Evolutionary conservation across 225 moss, liverwort and hornwort species (phyloP), one percentile per base, ranked within the genome.

Genomic region (Marchantia paleacea): DNA sequence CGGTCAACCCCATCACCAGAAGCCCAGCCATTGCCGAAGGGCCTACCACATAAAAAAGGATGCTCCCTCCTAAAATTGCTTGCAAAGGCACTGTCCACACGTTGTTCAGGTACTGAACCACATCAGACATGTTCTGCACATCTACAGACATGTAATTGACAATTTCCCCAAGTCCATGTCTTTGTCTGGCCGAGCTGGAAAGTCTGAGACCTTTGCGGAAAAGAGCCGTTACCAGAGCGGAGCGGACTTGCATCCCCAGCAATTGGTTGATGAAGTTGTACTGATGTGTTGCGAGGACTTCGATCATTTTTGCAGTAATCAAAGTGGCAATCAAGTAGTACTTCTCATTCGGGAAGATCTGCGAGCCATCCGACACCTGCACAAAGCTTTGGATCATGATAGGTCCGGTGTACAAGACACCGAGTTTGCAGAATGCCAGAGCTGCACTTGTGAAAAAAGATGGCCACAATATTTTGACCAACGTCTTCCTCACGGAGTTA

Each of bases 91-190:
- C 82, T 39, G 81, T 83, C 96, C 96, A 96, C 52, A 92, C 4
- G 66, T 90, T 89, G 20, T 96, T 90, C 7, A 96, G 55, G 72
- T 92, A 91, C 4, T 90, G 30, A 57, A 85, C 81, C 26, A 72
- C 87, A 55, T 96, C 92, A 8, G 89, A 88, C 55, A 96, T 85
- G 67, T 88, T 87, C 64, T 94, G 91, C 64, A 82, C 93, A 79
- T 96, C 96, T 65, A 96, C 93, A 29, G 91, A 90, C 93, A 96
- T 92, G 81, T 93, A 92, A 52, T 94, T 97, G 52, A 93, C 92
- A 22, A 94, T 93, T 72, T 86, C 89, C 53, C 94, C 97, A 26
- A 87, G 76, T 30, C 93, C 94, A 73, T 97, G 94, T 71, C 88
- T 89, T 58, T 93, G 93, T 62, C 93, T 86, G 50, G 93, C 86